These are phyloP conservation scores for Catharanthus roseus DNA, from an alignment of 257 asterid genomes.

Conservation along the genomic window DNA sequence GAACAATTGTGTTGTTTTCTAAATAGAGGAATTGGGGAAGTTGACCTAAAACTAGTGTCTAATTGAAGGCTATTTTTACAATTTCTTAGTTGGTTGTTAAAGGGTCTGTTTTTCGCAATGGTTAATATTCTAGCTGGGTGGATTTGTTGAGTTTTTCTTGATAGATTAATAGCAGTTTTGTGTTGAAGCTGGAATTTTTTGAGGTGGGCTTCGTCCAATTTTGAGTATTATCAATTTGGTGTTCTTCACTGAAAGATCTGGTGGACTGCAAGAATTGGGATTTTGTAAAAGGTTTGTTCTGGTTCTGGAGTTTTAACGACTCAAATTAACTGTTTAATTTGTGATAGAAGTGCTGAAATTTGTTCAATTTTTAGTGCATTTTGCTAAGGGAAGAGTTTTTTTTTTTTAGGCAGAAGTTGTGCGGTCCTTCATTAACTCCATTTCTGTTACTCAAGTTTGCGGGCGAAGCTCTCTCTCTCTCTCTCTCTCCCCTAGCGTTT, in stretches of 20 bases:
- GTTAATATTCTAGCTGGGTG: conserved; percentile 11
- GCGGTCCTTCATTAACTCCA: no score
- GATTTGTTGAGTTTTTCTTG: conserved; percentile 12
- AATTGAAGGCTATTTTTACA: conserved; percentile 22
- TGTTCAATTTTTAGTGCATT: neutral
- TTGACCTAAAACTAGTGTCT: conserved; percentile 58
- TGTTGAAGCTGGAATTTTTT: conserved; percentile 13
- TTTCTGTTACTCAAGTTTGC: conserved; percentile 2
- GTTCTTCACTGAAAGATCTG: conserved; percentile 2
- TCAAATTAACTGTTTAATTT: neutral
- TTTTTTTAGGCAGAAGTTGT: conserved; percentile 11
- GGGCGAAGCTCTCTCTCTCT: conserved; percentile 6
- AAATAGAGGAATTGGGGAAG: conserved; percentile 34
- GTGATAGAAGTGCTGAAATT: conserved; percentile 3
- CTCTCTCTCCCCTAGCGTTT: conserved; percentile 6
- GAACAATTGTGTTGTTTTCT: conserved; percentile 36
- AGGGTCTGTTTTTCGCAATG: conserved; percentile 21
- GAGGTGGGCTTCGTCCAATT: conserved; percentile 21
- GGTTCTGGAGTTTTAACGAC: conserved; percentile 1
- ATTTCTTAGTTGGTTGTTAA: conserved; percentile 10
- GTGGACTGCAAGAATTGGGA: conserved; percentile 14
- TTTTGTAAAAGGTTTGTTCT: conserved; percentile 7
- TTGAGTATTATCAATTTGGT: conserved; percentile 8
- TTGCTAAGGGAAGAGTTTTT: conserved; percentile 1
- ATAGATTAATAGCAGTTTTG: conserved; percentile 23